These are phyloP conservation scores for Aspergillus wentii DNA, from an alignment of 495 filamentous ascomycete species.

Conservation along the genomic window DNA sequence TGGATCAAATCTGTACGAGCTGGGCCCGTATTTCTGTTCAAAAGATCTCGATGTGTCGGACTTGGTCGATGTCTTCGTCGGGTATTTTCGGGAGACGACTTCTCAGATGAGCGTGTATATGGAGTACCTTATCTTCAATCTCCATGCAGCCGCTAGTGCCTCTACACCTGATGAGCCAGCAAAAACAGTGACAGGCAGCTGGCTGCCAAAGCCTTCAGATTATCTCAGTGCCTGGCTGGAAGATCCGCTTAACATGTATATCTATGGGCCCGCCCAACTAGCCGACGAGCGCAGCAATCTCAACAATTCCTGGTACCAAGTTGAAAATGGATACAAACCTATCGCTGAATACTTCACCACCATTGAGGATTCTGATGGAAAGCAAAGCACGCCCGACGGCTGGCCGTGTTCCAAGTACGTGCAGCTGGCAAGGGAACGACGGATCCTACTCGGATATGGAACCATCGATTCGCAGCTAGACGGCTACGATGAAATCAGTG, in stretches of 20 bases:
- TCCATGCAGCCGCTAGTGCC: conserved; percentile 51
- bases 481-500: conserved; percentile 43
- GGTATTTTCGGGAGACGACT: conserved; percentile 44
- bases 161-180: conserved; percentile 33
- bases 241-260: conserved; percentile 36
- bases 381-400: conserved; percentile 52
- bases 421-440: conserved; percentile 43
- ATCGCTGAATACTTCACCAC: conserved; percentile 49
- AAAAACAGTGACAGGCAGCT: conserved; percentile 19
- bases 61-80: conserved; percentile 40
- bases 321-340: conserved; percentile 38
- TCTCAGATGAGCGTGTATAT: conserved; percentile 41
- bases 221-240: conserved; percentile 31
- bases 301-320: conserved; percentile 55
- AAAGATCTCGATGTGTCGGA: conserved; percentile 40
- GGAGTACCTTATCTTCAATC: conserved; percentile 49
- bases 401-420: conserved; percentile 58
- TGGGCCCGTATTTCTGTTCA: conserved; percentile 57
- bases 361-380: conserved; percentile 22
- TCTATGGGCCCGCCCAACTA: conserved; percentile 50
- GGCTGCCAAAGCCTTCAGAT: conserved; percentile 30
- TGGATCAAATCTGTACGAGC: conserved; percentile 35
- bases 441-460: conserved; percentile 51
- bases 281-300: conserved; percentile 47
- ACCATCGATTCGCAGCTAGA: conserved; percentile 51